Base-by-base conservation (phyloP, 257 asterid species). In the Solanum infundibuliforme region DNA sequence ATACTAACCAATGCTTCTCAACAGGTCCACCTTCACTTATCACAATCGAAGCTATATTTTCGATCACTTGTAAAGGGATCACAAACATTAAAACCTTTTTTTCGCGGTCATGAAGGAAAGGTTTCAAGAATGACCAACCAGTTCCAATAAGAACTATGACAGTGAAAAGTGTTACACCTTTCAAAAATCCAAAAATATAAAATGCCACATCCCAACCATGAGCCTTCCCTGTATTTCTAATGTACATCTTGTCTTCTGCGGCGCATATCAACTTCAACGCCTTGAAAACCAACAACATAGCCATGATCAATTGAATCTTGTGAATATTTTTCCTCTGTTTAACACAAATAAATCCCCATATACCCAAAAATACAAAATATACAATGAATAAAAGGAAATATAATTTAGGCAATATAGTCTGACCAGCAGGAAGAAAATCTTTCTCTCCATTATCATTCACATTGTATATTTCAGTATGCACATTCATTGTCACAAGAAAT, bases 91-190 rank as follows among this genome's bases (percentile, higher is more conserved):
- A 68, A 6, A 91, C 77, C 3, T 34, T 88, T 32, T 91, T 91
- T 58, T 91, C 93, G 11, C 90, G 88, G 12, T 90, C 92, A 29
- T 91, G 92, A 68, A 91, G 60, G 52, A 34, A 91, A 0, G 92
- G 93, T 81, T 90, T 91, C 87, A 91, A 76, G 88, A 91, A 88
- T 9, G 91, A 91, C 93, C 93, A 91, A 11, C 93, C 93, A 2
- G 93, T 91, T 36, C 93, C 93, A 3, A 90, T 88, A 25, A 91
- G 90, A 35, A 91, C 65, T 34, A 91, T 91, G 5, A 91, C 91
- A 1, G 89, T 90, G 83, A 91, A 91, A 20, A 91, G 87, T 3
- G 89, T 85, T 21, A 85, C 89, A 7, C 87, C 93, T 71, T 87
- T 87, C 20, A 91, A n/a, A 85, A 87, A 88, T 35, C 89, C 89